Evolutionary conservation across 371 early-diverging fungal genomes (phyloP), one percentile per base, ranked within the genome.

Genomic region (Mortierella sp.): DNA sequence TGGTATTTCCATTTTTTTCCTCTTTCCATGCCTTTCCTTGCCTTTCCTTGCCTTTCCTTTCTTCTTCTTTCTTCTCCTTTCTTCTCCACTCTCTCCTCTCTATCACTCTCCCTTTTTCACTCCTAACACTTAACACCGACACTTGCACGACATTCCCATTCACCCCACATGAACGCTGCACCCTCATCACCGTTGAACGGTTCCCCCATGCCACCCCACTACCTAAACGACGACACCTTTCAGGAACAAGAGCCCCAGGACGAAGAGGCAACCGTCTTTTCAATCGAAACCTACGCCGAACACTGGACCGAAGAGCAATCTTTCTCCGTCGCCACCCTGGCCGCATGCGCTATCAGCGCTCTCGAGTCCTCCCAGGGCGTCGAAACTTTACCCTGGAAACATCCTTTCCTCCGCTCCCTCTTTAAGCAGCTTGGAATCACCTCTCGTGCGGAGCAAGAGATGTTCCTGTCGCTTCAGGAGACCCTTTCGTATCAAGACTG

Each of bases 271-370:
- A 84, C 84, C 7, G 80, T 82, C 46, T 86, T 77, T 60, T 75
- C 80, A n/a, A 86, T 86, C 35, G 82, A 86, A 46, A 86, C 86
- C 18, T 86, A 75, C 79, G 86, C 86, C 24, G 79, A 82, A 58
- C 82, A 82, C 71, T 86, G 86, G 86, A 68, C 86, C 21, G 86
- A 86, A 72, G 80, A 79, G 18, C 82, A 82, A 75, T 75, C 80
- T 14, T 75, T 86, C 71, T 79, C 79, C 11, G 81, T 86, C 55
- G 86, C 86, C 24, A 79, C 86, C 21, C 48, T 86, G 35, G 78
- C 82, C 16, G 75, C 81, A 21, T 82, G 86, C 18, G 86, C 86
- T 55, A 86, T 86, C 70, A 82, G 82, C 5, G 63, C 80, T 4
- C 82, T 86, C 18, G 86, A 86, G 38, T 29, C 78, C 48, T 58